phyloP scores from a whole-genome alignment of 441 rosid species.

The Gossypium lobatum region DNA sequence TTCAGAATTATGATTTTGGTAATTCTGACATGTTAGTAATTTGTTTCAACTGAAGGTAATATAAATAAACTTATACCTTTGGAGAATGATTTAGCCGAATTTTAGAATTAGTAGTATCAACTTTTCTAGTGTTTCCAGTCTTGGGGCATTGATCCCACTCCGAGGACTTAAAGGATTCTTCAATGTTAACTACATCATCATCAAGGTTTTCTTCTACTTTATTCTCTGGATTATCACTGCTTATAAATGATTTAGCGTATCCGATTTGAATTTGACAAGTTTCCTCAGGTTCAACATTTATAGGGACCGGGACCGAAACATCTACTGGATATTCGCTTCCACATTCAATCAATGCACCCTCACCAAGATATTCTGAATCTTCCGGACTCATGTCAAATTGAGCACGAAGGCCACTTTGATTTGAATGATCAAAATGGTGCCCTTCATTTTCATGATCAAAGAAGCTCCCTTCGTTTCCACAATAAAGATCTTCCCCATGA shows the following conservation, averaged over 20 bases:
- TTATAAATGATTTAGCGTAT: constrained; percentile 11
- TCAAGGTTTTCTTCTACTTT: constrained; percentile 14
- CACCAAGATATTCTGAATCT: constrained; percentile 34
- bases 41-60: not conserved
- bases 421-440: constrained; percentile 21
- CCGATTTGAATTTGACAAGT: constrained; percentile 23
- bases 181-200: constrained; percentile 14
- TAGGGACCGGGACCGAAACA: constrained; percentile 21
- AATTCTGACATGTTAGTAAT: not conserved
- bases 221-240: constrained; percentile 15
- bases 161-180: constrained; percentile 18
- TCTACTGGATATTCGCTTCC: constrained; percentile 25
- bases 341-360: constrained; percentile 19
- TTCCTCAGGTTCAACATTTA: constrained; percentile 23
- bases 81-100: constrained; percentile 22
- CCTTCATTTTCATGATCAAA: constrained; percentile 19
- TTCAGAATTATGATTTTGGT: not conserved
- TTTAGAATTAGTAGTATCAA: constrained; percentile 13
- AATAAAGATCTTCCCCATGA: constrained; percentile 16
- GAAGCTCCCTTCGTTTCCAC: constrained; percentile 18
- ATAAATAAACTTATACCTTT: constrained; percentile 26
- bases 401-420: constrained; percentile 20
- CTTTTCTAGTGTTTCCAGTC: constrained; percentile 9
- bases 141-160: constrained; percentile 9
- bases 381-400: constrained; percentile 40